phyloP scores from a whole-genome alignment of 306 rosid genomes.

The Trifolium repens region DNA sequence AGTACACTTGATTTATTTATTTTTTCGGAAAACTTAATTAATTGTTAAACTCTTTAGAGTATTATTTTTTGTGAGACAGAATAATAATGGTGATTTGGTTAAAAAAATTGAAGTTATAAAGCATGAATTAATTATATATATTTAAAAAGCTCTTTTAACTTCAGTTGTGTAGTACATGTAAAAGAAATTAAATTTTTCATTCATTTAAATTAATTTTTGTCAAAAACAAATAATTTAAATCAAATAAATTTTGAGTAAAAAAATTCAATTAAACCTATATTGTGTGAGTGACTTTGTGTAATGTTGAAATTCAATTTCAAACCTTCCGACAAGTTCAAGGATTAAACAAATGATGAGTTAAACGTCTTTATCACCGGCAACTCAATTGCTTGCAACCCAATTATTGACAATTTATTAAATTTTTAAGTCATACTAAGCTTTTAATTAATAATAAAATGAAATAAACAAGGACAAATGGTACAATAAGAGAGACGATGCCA shows the following conservation, averaged over 20 bases:
- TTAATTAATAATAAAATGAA: not conserved
- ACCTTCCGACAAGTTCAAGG: constrained; percentile 15
- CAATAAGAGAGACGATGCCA: not conserved
- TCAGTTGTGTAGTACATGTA: not conserved
- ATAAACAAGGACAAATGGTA: constrained; percentile 33
- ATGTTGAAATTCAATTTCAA: constrained; percentile 17
- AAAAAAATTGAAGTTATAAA: not conserved
- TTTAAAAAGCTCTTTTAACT: not conserved
- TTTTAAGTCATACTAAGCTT: not conserved
- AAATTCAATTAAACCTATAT: not conserved
- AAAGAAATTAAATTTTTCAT: too few species aligned
- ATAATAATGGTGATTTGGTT: too few species aligned
- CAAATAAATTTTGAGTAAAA: not conserved
- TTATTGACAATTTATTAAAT: constrained; percentile 2
- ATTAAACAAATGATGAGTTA: constrained; percentile 36
- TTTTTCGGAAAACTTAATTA: too few species aligned
- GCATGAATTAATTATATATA: not conserved
- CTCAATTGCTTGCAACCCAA: constrained; percentile 19
- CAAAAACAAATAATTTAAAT: too few species aligned
- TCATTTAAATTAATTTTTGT: too few species aligned
- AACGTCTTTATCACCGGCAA: constrained; percentile 47
- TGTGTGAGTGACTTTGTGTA: not conserved
- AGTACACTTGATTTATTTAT: too few species aligned
- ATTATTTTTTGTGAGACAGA: too few species aligned
- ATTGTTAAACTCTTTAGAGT: too few species aligned